A percentile compares a stretch with the other conserved stretches of the same genome.
phyloP scores from a whole-genome alignment of 2,329 filamentous ascomycete species.

The Claviceps sp. region DNA sequence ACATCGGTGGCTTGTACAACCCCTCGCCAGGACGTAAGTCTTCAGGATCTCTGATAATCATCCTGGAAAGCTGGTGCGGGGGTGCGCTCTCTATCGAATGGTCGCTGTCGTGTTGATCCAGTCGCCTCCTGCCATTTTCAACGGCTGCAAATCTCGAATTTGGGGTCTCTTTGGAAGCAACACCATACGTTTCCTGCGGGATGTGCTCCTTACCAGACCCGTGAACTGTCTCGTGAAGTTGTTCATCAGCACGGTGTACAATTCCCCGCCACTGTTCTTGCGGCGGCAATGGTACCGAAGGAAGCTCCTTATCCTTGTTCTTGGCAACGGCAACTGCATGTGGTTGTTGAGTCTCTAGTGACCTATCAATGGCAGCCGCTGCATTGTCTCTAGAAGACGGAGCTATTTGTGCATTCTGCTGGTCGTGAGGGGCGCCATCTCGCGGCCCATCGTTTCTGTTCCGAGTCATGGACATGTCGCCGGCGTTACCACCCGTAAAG shows the following conservation, averaged over 20 bases:
- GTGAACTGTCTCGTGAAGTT: constrained; percentile 14
- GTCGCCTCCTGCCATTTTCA: constrained; percentile 10
- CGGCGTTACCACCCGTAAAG: constrained; percentile 17
- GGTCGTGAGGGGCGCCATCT: constrained; percentile 43
- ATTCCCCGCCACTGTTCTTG: constrained; percentile 9
- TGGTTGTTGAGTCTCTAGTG: background rate
- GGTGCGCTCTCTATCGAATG: constrained; percentile 18
- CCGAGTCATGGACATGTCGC: constrained; percentile 25
- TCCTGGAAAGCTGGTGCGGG: constrained; percentile 26
- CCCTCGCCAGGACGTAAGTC: constrained; percentile 35
- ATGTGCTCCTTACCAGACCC: constrained; percentile 16
- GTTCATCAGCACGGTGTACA: constrained; percentile 18
- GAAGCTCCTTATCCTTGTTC: constrained; percentile 23
- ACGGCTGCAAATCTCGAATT: constrained; percentile 6
- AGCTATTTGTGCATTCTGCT: constrained; percentile 25
- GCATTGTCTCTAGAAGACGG: constrained; percentile 27
- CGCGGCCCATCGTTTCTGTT: constrained; percentile 45
- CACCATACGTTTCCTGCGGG: constrained; percentile 11
- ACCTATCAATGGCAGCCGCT: constrained; percentile 7
- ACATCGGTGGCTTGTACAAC: constrained; percentile 44
- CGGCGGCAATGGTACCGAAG: constrained; percentile 13
- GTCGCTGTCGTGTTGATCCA: constrained; percentile 18
- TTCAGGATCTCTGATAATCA: constrained; percentile 27
- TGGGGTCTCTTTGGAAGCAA: constrained; percentile 1
- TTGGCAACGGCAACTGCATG: constrained; percentile 8